Evolutionary conservation across 148 eudicot species (phyloP).

Genomic region (Vaccinium macrocarpon): DNA sequence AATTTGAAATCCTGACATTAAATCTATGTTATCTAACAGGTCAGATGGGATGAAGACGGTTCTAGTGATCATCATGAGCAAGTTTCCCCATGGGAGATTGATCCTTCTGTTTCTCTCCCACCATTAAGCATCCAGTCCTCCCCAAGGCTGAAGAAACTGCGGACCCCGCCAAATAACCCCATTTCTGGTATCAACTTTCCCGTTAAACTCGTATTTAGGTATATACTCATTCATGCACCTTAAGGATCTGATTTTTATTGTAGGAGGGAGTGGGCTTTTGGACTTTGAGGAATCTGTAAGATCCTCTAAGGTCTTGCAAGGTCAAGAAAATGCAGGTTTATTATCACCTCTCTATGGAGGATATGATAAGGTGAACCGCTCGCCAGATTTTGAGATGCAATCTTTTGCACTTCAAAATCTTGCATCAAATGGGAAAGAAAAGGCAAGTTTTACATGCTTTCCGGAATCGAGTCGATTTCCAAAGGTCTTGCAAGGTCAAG

Average conservation of each 20-base stretch:
- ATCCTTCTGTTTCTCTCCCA: constrained; percentile 66
- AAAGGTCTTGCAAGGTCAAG: constrained; percentile 99
- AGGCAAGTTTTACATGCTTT: constrained; percentile 41
- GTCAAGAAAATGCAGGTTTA: constrained; percentile 88
- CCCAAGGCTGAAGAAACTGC: constrained; percentile 69
- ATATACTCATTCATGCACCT: constrained; percentile 2
- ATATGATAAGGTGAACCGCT: constrained; percentile 49
- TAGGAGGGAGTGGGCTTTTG: constrained; percentile 54
- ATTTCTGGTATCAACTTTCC: constrained; percentile 39
- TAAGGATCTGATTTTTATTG: constrained; percentile 21
- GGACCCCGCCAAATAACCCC: constrained; percentile 52
- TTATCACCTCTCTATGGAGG: constrained; percentile 55
- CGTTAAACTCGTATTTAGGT: not conserved
- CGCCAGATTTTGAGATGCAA: constrained; percentile 43
- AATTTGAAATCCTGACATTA: constrained; percentile 5
- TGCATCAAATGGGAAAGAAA: constrained; percentile 29
- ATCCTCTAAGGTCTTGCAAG: constrained; percentile 99
- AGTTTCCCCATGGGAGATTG: constrained; percentile 93
- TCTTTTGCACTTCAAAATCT: constrained; percentile 35
- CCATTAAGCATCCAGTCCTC: constrained; percentile 65
- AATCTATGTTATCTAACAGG: constrained; percentile 39
- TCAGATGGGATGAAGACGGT: constrained; percentile 81
- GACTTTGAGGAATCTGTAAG: constrained; percentile 81
- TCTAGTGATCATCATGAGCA: constrained; percentile 54
- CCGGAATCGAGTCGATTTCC: constrained; percentile 65